A percentile compares a stretch with the other conserved stretches of the same genome.
phyloP scores from a whole-genome alignment of 345 rosid genomes.

The Reutealis trisperma region DNA sequence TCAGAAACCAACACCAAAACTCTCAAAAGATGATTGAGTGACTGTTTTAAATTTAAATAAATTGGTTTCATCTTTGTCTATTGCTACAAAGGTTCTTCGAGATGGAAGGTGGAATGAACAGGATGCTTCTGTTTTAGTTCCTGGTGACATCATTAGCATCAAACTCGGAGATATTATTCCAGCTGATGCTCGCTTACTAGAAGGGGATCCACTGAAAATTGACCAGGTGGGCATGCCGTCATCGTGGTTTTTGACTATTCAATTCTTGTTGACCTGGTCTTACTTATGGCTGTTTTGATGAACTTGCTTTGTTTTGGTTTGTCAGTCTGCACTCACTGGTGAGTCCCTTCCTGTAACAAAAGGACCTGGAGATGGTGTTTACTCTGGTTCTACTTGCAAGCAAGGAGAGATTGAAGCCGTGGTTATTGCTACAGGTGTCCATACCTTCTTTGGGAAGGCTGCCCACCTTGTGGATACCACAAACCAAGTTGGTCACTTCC shows the following conservation, averaged over 20 bases:
- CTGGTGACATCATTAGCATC: slow-evolving; percentile 87
- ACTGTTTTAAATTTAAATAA: not conserved
- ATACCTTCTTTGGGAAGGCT: slow-evolving; percentile 97
- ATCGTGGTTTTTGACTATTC: not conserved
- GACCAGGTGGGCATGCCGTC: slow-evolving; percentile 63
- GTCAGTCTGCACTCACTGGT: slow-evolving; percentile 95
- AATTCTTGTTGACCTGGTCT: slow-evolving; percentile 17
- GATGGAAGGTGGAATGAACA: slow-evolving; percentile 96
- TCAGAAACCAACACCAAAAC: not conserved
- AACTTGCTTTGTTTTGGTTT: slow-evolving; percentile 13
- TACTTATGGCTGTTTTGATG: slow-evolving; percentile 14
- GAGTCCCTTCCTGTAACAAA: slow-evolving; percentile 98
- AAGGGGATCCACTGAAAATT: slow-evolving; percentile 92
- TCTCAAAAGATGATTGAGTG: not conserved
- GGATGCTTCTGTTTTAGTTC: slow-evolving; percentile 86
- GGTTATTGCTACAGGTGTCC: slow-evolving; percentile 97
- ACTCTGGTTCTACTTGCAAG: slow-evolving; percentile 97
- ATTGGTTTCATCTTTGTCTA: slow-evolving; percentile 15
- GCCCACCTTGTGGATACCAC: slow-evolving; percentile 97
- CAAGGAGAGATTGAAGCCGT: slow-evolving; percentile 98
- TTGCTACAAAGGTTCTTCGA: slow-evolving; percentile 71
- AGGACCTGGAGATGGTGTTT: slow-evolving; percentile 95
- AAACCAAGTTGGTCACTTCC: slow-evolving; percentile 99
- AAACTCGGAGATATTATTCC: slow-evolving; percentile 96
- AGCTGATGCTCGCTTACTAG: slow-evolving; percentile 96